Conservation (phyloP, 306 rosid genomes). For the Quercus bicolor region DNA sequence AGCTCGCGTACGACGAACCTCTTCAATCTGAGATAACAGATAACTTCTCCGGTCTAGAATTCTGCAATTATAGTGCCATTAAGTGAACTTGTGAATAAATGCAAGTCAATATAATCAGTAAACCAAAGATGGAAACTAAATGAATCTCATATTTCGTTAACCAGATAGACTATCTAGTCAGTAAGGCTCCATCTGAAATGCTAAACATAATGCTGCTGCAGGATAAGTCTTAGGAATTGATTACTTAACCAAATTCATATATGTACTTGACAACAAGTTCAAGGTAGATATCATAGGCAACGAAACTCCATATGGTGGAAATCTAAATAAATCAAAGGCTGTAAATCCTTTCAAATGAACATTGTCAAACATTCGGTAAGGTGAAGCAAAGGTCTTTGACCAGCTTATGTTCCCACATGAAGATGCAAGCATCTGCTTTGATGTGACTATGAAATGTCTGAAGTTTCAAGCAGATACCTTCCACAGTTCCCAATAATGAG, state of each 20-base stretch:
- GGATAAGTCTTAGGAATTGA: not conserved
- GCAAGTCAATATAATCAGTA: conserved; percentile 1
- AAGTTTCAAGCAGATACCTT: not conserved
- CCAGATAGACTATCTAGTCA: conserved; percentile 7
- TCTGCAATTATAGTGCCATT: conserved; percentile 41
- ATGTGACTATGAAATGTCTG: not conserved
- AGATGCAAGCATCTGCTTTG: not conserved
- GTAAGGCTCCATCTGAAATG: not conserved
- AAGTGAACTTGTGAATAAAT: conserved; percentile 25
- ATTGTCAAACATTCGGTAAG: too few relatives aligned
- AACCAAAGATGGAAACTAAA: not conserved
- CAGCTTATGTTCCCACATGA: not conserved
- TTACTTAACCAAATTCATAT: not conserved
- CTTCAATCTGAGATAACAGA: conserved; percentile 69
- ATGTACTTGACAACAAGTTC: not conserved
- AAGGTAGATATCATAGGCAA: not conserved
- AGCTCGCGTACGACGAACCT: conserved; percentile 83
- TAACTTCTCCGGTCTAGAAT: conserved; percentile 56
- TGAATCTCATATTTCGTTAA: conserved; percentile 2
- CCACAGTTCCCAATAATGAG: not conserved
- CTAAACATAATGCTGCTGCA: not conserved
- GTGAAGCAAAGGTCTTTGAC: not conserved
- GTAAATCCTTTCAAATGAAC: too few relatives aligned
- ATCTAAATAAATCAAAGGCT: too few relatives aligned
- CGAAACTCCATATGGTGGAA: not conserved